Conservation (phyloP, 345 rosid species). For the Sisymbrium irio region DNA sequence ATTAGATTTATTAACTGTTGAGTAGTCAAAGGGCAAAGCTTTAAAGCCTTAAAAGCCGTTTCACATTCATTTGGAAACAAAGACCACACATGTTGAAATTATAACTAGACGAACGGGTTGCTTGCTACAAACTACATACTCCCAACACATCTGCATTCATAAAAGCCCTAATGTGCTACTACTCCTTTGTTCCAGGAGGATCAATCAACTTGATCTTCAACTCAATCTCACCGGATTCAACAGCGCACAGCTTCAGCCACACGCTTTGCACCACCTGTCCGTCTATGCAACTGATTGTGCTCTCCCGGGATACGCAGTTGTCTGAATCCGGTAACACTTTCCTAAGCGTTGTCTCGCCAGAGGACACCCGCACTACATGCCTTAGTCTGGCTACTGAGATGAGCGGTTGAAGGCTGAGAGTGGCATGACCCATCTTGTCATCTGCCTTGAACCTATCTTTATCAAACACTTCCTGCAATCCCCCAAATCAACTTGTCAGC, state of each 20-base stretch:
- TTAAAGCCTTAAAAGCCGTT: not conserved
- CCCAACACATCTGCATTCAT: not conserved
- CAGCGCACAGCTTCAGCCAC: conserved; percentile 78
- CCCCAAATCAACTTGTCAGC: conserved; percentile 7
- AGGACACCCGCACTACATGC: conserved; percentile 61
- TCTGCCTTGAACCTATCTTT: conserved; percentile 97
- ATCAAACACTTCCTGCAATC: conserved; percentile 86
- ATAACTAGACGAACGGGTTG: conserved; percentile 5
- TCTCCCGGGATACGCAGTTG: conserved; percentile 79
- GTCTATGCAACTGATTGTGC: conserved; percentile 65
- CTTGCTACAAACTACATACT: conserved; percentile 27
- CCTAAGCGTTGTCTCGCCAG: conserved; percentile 70
- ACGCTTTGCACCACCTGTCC: conserved; percentile 89
- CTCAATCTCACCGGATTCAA: conserved; percentile 94
- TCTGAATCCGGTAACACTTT: conserved; percentile 74
- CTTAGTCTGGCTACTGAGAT: conserved; percentile 80
- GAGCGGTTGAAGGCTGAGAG: conserved; percentile 80
- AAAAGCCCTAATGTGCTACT: not conserved
- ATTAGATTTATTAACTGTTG: not conserved
- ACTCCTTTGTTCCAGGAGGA: conserved; percentile 32
- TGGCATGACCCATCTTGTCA: conserved; percentile 96
- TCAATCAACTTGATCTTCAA: conserved; percentile 67
- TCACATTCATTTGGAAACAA: conserved; percentile 10
- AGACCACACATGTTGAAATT: conserved; percentile 14
- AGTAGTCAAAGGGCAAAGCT: not conserved